Conservation (phyloP, 257 asterid genomes). For the Solanum megistacrolobum region DNA sequence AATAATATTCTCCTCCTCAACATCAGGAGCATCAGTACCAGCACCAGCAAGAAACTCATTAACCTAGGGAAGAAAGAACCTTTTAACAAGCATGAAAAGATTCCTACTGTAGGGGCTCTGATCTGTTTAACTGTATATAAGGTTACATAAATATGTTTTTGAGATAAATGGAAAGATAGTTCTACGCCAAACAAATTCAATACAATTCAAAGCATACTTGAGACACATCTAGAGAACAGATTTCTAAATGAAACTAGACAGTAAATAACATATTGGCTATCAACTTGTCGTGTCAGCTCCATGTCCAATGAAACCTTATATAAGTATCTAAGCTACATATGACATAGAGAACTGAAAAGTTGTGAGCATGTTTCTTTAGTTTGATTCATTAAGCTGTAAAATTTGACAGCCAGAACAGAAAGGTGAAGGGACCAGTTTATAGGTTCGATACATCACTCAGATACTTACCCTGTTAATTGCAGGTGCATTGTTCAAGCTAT, state of each 20-base stretch:
- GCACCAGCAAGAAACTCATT: conserved; percentile 98
- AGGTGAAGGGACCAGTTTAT: neutral
- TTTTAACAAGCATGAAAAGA: neutral
- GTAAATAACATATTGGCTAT: neutral
- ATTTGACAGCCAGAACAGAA: neutral
- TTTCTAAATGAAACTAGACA: neutral
- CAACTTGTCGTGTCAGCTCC: neutral
- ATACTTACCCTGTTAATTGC: conserved; percentile 91
- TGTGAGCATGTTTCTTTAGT: neutral
- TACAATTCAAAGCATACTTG: neutral
- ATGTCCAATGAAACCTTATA: neutral
- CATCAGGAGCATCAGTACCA: conserved; percentile 99
- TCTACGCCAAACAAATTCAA: neutral
- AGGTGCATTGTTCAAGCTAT: conserved; percentile 65
- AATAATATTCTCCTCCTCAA: conserved; percentile 82
- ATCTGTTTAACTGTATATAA: neutral
- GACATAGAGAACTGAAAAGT: neutral
- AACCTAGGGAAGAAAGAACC: conserved; percentile 35
- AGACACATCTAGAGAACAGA: neutral
- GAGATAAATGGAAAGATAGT: neutral
- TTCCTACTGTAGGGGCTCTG: neutral
- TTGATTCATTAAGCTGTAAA: neutral
- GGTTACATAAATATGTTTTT: neutral
- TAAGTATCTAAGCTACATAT: neutral
- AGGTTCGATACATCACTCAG: neutral